Evolutionary conservation across 2,329 filamentous ascomycete genomes (phyloP).

Genomic region (Zymoseptoria tritici): DNA sequence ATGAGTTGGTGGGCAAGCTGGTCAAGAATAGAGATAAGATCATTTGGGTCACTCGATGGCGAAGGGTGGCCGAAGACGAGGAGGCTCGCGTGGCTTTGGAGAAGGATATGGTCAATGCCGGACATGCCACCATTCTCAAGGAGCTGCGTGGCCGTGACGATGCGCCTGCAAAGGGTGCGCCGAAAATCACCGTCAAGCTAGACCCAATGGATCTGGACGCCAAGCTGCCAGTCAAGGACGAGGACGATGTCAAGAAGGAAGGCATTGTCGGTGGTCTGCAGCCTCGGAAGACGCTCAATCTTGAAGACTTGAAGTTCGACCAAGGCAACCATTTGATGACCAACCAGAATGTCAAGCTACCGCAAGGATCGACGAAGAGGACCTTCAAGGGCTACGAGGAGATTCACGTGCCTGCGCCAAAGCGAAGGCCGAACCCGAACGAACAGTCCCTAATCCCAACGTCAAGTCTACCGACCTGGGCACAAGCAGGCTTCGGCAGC

Average conservation of each 20-base stretch:
- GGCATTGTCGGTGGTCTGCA: conserved; percentile 74
- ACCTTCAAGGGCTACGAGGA: conserved; percentile 98
- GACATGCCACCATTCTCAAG: conserved; percentile 76
- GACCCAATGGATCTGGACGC: conserved; percentile 72
- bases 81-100: conserved; percentile 68
- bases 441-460: conserved; percentile 73
- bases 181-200: conserved; percentile 70
- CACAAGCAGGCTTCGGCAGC: conserved; percentile 73
- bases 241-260: conserved; percentile 56
- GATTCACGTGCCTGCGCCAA: conserved; percentile 91
- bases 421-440: conserved; percentile 71
- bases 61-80: conserved; percentile 71
- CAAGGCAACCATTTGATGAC: conserved; percentile 99
- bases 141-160: conserved; percentile 71
- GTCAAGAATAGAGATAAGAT: conserved; percentile 90
- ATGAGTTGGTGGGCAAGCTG: conserved; percentile 83
- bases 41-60: conserved; percentile 87
- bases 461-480: conserved; percentile 86
- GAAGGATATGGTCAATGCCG: conserved; percentile 84
- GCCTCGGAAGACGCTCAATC: conserved; percentile 79
- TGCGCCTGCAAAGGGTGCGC: conserved; percentile 49
- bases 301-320: conserved; percentile 94
- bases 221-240: conserved; percentile 38
- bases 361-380: conserved; percentile 88
- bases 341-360: conserved; percentile 90